These are phyloP conservation scores for Asterionellopsis glacialis DNA, from an alignment of 108 stramenopile genomes.

Conservation along the genomic window DNA sequence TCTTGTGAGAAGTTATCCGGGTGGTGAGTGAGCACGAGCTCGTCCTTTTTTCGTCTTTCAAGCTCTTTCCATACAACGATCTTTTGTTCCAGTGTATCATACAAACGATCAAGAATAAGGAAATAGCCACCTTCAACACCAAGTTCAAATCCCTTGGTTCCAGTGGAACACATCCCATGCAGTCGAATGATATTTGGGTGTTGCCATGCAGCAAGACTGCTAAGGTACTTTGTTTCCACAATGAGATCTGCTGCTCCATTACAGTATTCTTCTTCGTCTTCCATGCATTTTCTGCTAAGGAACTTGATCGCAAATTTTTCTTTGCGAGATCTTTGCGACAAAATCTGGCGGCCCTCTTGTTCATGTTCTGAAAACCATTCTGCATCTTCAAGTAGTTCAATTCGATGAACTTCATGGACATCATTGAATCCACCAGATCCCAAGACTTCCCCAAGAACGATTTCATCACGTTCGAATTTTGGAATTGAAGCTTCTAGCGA, in stretches of 20 bases:
- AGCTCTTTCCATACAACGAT: slow-evolving; percentile 39
- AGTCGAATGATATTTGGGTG: slow-evolving; percentile 67
- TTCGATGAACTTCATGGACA: slow-evolving; percentile 57
- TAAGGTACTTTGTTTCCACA: slow-evolving; percentile 51
- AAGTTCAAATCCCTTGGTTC: slow-evolving; percentile 47
- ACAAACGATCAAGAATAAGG: slow-evolving; percentile 54
- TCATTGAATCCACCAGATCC: slow-evolving; percentile 81
- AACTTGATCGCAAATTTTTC: slow-evolving; percentile 59
- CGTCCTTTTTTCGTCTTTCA: neutral
- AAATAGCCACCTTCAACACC: slow-evolving; percentile 41
- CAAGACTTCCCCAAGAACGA: slow-evolving; percentile 60
- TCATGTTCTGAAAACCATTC: slow-evolving; percentile 6
- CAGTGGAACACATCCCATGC: slow-evolving; percentile 67
- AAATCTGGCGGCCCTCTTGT: slow-evolving; percentile 39
- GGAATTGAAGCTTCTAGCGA: slow-evolving; percentile 54
- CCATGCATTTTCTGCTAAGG: slow-evolving; percentile 44
- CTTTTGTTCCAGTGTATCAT: slow-evolving; percentile 43
- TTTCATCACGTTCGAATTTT: slow-evolving; percentile 52
- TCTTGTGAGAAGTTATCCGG: no score
- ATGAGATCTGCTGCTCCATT: slow-evolving; percentile 66
- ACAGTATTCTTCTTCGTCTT: slow-evolving; percentile 47
- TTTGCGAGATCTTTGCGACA: neutral
- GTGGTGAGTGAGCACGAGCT: neutral
- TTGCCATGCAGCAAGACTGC: slow-evolving; percentile 30
- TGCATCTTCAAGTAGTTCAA: slow-evolving; percentile 25